Base-by-base conservation (phyloP, 352 stramenopile species). In the Globisporangium viniferum region DNA sequence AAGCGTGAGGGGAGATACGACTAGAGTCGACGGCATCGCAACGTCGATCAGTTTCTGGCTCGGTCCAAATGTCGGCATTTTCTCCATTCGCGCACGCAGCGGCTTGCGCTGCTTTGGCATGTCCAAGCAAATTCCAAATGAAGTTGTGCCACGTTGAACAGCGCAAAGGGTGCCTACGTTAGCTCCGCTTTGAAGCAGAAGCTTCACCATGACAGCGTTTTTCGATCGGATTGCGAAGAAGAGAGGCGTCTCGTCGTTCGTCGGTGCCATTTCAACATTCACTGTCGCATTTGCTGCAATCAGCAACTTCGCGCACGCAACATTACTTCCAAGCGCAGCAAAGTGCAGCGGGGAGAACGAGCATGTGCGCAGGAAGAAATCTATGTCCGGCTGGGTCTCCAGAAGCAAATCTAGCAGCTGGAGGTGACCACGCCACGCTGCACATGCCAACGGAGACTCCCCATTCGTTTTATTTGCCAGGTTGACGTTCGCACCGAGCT, bases 331-430 rank as follows among this genome's bases (percentile, higher is more conserved):
- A 12, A 88, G 72, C 0, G 78, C 74, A 36, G 82, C 79, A 68
- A 89, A 91, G 62, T 91, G 82, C 3, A 91, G 67, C 2, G 82
- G 70, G 12, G 82, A 86, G 41, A 83, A 88, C 10, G 81, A 88
- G n/a, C 72, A 62, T 15, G 71, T 67, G 15, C 72, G 64, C 1
- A 75, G 33, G 64, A 81, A 87, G 9, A 60, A 72, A 14, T 88
- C 63, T 14, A 69, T 66, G 55, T 84, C 67, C 3, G 74, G 74
- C 22, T 78, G 77, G 29, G 77, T 76, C 41, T 91, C 82, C 12
- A 91, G 62, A 10, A 88, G 73, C 6, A 91, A 49, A 49, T 88
- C 76, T 12, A 91, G 49, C 22, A 91, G 62, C 4, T 57, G 22
- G 24, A 88, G 64, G 46, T 89, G 57, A 0, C 82, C 80, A 33